Evolutionary conservation across 805 yeast genomes (phyloP), one percentile per base, ranked within the genome.

Genomic region (Yarrowia divulgata): DNA sequence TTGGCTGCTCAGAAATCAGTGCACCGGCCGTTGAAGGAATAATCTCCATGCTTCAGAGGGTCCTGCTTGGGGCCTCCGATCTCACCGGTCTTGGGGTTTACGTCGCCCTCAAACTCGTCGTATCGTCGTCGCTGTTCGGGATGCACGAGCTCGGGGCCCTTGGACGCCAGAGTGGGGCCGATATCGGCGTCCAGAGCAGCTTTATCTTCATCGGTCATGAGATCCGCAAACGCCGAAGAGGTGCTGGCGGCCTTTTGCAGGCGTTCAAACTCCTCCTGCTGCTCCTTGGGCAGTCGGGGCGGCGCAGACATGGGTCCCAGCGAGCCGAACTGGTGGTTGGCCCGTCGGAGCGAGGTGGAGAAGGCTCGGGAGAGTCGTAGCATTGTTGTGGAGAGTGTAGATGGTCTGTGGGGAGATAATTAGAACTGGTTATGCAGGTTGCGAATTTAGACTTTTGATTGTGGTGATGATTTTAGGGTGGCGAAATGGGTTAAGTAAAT

Each of bases 1-100:
- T n/a, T 23, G 3, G 29, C 29, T 23, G 29, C 29, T 16, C 79
- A 95, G 75, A 95, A 95, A 77, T 95, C 99, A 1, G 98, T 94
- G 39, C 92, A 97, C 76, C 98, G 86, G 0, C 99, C 99, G 76
- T 95, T 94, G 78, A 89, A 95, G 9, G 97, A 89, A 86, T 96
- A 95, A 74, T 93, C 98, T 18, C 93, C 93, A 74, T 91, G 94
- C 74, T 88, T 87, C 72, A 92, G 83, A 0, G 99, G 99, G 76
- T 95, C 98, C 78, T 95, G 98, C 76, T 95, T 95, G 34, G 99
- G 99, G 0, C 99, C 99, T 60, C 97, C 97, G 29, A 89, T 83
- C 79, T 95, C 99, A 3, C 99, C 99, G 0, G 99, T 95, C 64
- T 77, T 85, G 0, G 99, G 99, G 76, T 95, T 95, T 18, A 84